Percentiles rank a stretch among this genome's conserved stretches.
Conservation (phyloP, 352 stramenopile genomes). For the Pythium diclinum region DNA sequence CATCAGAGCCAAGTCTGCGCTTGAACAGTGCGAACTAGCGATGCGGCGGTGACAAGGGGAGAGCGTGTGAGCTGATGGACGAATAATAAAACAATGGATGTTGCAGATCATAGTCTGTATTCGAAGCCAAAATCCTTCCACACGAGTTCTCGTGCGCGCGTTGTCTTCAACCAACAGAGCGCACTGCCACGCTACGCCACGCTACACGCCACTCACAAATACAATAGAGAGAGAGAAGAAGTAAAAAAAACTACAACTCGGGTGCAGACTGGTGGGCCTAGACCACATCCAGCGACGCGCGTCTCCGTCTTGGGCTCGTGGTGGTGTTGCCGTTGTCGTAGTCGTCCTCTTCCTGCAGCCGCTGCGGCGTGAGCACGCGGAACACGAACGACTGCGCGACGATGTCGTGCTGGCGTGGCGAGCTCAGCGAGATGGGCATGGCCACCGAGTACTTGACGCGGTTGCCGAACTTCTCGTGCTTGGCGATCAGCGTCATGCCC, state of each 20-base stretch:
- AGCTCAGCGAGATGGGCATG: conserved; percentile 86
- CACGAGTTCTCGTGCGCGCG: conserved; percentile 5
- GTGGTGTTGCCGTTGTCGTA: not conserved
- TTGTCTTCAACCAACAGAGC: conserved; percentile 11
- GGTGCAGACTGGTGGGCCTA: not conserved
- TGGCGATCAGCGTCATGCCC: conserved; percentile 78
- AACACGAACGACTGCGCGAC: conserved; percentile 88
- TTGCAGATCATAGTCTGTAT: conserved; percentile 3
- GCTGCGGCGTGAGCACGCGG: conserved; percentile 78
- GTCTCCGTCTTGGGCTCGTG: conserved; percentile 15
- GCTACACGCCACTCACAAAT: conserved; percentile 3
- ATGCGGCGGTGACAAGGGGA: not conserved
- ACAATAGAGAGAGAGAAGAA: conserved; percentile 3
- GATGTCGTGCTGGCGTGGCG: conserved; percentile 80
- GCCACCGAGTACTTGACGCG: conserved; percentile 87
- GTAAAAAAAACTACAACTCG: not conserved
- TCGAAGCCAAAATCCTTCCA: conserved; percentile 3
- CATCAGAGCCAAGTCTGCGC: conserved; percentile 9
- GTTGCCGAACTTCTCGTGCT: conserved; percentile 88
- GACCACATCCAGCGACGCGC: conserved; percentile 21
- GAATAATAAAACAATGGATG: not conserved
- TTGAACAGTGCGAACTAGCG: conserved; percentile 12
- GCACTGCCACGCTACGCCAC: conserved; percentile 9
- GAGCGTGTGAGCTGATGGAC: too few species aligned
- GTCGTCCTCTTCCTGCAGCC: conserved; percentile 39